Conservation (phyloP, 2,329 filamentous ascomycete species). For the Metarhizium humberi region DNA sequence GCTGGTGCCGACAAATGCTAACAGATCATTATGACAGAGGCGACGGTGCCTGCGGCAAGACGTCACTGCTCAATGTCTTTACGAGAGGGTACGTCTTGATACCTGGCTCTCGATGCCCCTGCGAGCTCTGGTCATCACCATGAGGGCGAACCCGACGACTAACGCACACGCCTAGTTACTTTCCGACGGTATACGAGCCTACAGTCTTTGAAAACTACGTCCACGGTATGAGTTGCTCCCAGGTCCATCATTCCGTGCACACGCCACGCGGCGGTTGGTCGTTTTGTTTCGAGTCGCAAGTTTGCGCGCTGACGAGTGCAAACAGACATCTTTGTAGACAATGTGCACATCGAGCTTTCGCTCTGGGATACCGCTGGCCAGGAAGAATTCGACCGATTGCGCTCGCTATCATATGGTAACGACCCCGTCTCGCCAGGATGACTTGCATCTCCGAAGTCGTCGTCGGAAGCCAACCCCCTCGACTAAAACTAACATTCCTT, state of each 20-base stretch:
- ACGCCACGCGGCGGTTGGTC: background rate
- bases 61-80: conserved; percentile 93
- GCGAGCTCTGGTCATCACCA: background rate
- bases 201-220: conserved; percentile 99
- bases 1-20: conserved; percentile 1
- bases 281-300: background rate
- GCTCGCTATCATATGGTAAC: conserved; percentile 83
- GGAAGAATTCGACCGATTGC: conserved; percentile 95
- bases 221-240: conserved; percentile 57
- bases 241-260: background rate
- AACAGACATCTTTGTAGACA: conserved; percentile 94
- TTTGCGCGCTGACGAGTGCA: background rate
- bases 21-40: conserved; percentile 46
- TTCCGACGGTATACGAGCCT: conserved; percentile 95
- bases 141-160: background rate
- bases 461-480: background rate
- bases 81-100: conserved; percentile 71
- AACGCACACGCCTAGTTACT: conserved; percentile 54
- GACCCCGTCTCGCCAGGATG: background rate
- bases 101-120: background rate
- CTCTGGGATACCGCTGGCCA: conserved; percentile 98
- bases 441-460: background rate
- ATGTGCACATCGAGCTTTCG: conserved; percentile 91
- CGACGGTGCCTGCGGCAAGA: conserved; percentile 95
- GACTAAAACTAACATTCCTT: conserved; percentile 10